Evolutionary conservation across 495 filamentous ascomycete species (phyloP).

Genomic region (Aspergillus heteromorphus): DNA sequence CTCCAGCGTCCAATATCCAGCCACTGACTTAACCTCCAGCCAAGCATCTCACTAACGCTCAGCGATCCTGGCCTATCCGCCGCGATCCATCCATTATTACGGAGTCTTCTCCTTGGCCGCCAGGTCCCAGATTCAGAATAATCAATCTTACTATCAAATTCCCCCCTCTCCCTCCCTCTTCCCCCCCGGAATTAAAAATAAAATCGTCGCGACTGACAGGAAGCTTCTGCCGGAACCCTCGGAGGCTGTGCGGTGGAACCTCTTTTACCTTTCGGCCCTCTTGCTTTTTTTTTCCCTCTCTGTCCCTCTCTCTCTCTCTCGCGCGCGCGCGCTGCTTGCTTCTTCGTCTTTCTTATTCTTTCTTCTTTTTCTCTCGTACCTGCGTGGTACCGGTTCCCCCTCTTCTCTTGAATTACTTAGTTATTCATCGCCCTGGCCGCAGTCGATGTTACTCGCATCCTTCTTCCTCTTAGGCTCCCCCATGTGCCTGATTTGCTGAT

Average conservation of each 20-base stretch:
- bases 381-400: not conserved
- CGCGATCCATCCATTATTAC: not conserved
- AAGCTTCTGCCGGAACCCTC: conserved; percentile 19
- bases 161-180: too few relatives aligned
- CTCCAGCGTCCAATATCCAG: too few relatives aligned
- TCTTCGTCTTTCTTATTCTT: not conserved
- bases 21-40: not conserved
- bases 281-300: not conserved
- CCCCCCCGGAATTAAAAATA: not conserved
- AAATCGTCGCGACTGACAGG: not conserved
- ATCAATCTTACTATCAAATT: too few relatives aligned
- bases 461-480: not conserved
- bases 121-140: too few relatives aligned
- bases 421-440: not conserved
- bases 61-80: not conserved
- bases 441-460: too few relatives aligned
- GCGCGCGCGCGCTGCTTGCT: not conserved
- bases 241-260: conserved; percentile 37
- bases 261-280: conserved; percentile 9
- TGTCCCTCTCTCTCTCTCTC: not conserved
- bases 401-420: not conserved
- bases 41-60: not conserved
- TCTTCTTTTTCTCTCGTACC: too few relatives aligned
- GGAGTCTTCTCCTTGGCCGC: too few relatives aligned
- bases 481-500: not conserved